Conservation (phyloP, 139 green algal genomes). For the Deuterostichococcus epilithicus region DNA sequence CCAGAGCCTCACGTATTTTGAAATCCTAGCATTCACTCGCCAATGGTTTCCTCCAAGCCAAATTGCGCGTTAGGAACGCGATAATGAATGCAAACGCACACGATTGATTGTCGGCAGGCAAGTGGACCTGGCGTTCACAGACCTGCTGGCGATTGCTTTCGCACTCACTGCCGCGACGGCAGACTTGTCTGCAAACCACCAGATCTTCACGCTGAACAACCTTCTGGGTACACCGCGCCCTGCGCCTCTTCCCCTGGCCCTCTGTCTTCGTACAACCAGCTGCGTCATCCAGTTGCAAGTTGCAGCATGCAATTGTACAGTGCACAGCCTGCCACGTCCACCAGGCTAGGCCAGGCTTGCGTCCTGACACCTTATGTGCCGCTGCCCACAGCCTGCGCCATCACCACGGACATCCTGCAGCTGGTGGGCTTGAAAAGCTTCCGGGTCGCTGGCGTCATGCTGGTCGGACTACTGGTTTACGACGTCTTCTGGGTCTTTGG, state of each 20-base stretch:
- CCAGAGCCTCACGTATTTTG: too few species aligned
- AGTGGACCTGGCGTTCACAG: slow-evolving; percentile 23
- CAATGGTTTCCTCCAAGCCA: too few species aligned
- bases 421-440: slow-evolving; percentile 74
- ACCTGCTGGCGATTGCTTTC: slow-evolving; percentile 17
- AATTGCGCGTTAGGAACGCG: too few species aligned
- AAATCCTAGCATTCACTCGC: too few species aligned
- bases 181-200: slow-evolving; percentile 51
- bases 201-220: slow-evolving; percentile 83
- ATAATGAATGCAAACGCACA: too few species aligned
- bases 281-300: too few species aligned
- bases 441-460: slow-evolving; percentile 64
- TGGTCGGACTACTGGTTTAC: slow-evolving; percentile 84
- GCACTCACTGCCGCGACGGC: slow-evolving; percentile 43
- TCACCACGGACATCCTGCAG: slow-evolving; percentile 55
- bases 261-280: too few species aligned
- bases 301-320: slow-evolving; percentile 4
- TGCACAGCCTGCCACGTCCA: not conserved
- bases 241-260: too few species aligned
- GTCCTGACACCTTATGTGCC: not conserved
- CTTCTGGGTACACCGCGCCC: too few species aligned
- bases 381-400: slow-evolving; percentile 39
- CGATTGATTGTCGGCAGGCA: not conserved
- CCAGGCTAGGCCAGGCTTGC: too few species aligned
- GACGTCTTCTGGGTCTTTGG: slow-evolving; percentile 93